Evolutionary conservation across 768 basidiomycete species (phyloP).

Genomic region (Suillus bovinus): DNA sequence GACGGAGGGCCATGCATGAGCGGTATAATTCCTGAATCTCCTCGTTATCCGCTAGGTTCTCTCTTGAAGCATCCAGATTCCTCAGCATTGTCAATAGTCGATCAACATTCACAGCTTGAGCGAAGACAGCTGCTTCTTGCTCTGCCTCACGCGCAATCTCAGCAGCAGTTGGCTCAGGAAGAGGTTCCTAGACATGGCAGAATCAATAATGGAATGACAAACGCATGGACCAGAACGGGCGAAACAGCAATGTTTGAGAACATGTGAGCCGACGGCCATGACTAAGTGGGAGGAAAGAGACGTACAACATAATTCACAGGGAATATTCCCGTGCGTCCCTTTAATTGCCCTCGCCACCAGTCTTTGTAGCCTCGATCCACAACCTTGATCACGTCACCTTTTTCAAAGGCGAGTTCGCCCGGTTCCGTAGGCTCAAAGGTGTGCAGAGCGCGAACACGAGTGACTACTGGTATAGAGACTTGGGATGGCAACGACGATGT

Average conservation of each 20-base stretch:
- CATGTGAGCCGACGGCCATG: not conserved
- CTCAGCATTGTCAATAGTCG: constrained; percentile 74
- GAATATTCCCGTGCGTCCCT: constrained; percentile 91
- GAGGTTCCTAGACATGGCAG: constrained; percentile 55
- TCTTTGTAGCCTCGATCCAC: constrained; percentile 93
- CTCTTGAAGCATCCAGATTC: constrained; percentile 69
- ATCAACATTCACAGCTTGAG: constrained; percentile 85
- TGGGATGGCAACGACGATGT: constrained; percentile 28
- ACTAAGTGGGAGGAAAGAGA: constrained; percentile 16
- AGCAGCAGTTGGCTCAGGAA: constrained; percentile 78
- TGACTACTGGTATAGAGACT: constrained; percentile 48
- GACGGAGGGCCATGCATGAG: constrained; percentile 83
- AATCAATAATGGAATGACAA: constrained; percentile 4
- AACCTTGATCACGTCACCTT: constrained; percentile 93
- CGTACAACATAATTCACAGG: constrained; percentile 94
- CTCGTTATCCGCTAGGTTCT: constrained; percentile 87
- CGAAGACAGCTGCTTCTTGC: constrained; percentile 85
- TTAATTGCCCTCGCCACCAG: constrained; percentile 95
- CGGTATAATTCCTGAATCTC: constrained; percentile 92
- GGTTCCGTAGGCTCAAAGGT: constrained; percentile 85
- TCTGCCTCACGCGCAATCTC: constrained; percentile 84
- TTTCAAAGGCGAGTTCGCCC: constrained; percentile 89
- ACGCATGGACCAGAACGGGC: not conserved
- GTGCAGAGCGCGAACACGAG: constrained; percentile 87
- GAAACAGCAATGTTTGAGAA: not conserved